Base-by-base conservation (phyloP, 179 eudicot genomes). In the Amaranthus tricolor region DNA sequence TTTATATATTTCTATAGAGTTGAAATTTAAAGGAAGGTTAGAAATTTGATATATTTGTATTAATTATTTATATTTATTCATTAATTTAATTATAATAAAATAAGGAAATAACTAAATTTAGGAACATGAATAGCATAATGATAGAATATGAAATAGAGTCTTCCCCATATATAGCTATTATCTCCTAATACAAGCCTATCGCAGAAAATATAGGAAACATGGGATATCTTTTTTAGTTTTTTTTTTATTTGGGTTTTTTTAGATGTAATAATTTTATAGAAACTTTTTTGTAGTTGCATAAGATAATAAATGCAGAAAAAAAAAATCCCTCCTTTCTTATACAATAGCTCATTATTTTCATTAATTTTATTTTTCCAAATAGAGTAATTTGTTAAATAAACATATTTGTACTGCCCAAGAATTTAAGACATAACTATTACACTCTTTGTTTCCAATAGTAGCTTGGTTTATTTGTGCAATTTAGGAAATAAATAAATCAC, bases 201-300 rank as follows among this genome's bases (percentile, higher is more conserved):
- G 79, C 62, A 80, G 50, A 80, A 80, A 65, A 80, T 80, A 80
- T 80, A 80, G 82, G 72, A 48, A 70, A 62, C 61, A 52, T 45
- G 21, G 31, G 65, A 56, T 50, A 20, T 48, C 21, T 9, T 59
- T 9, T 69, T 49, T 21, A 54, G 59, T 9, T 15, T 62, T 31
- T 31, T 24, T 65, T 13, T 13, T 13, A 6, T 70, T 76, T 43
- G 19, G 31, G n/a, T 76, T 48, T 58, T 50, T 68, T 14, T 60
- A 10, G 14, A 11, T 40, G 56, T 45, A 48, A 59, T 49, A n/a
- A n/a, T 59, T 59, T 20, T 10, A 31, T 31, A 31, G 40, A 31
- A 31, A 31, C 40, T 31, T 31, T 31, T 31, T 31, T 31, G 40
- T 31, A 31, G 40, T 31, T 31, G 40, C 40, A 31, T 31, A 31